phyloP scores from a whole-genome alignment of 176 grass and related monocot species.

The Zea mays region DNA sequence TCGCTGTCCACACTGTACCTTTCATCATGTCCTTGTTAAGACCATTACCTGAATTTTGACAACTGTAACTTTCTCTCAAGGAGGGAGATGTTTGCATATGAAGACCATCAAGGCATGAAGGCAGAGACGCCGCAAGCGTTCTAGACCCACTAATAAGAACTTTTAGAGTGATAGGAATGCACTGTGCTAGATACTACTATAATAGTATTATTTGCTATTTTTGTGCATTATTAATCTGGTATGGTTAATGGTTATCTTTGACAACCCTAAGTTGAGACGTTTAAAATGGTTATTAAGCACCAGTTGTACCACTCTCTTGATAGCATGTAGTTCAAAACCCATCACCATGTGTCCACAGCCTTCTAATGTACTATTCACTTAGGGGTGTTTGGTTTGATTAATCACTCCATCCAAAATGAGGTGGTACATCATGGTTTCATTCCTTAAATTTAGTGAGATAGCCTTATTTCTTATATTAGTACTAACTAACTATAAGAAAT shows the following conservation, averaged over 20 bases:
- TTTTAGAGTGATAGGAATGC: background rate
- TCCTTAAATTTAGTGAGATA: too few relatives aligned
- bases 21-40: background rate
- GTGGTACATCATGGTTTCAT: too few relatives aligned
- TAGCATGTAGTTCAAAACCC: background rate
- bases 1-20: background rate
- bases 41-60: background rate
- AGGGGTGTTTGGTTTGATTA: too few relatives aligned
- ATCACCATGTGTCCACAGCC: background rate
- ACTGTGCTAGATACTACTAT: background rate
- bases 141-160: background rate
- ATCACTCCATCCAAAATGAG: too few relatives aligned
- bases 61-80: background rate
- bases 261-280: background rate
- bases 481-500: too few relatives aligned
- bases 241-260: background rate
- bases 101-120: background rate
- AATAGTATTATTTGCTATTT: background rate
- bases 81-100: background rate
- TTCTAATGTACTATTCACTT: background rate
- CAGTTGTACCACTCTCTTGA: background rate
- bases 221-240: background rate
- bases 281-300: background rate
- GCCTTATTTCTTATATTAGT: too few relatives aligned
- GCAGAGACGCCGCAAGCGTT: background rate